These are phyloP conservation scores for Yamadazyma sp. DNA, from an alignment of 1,139 yeast species.

Conservation along the genomic window DNA sequence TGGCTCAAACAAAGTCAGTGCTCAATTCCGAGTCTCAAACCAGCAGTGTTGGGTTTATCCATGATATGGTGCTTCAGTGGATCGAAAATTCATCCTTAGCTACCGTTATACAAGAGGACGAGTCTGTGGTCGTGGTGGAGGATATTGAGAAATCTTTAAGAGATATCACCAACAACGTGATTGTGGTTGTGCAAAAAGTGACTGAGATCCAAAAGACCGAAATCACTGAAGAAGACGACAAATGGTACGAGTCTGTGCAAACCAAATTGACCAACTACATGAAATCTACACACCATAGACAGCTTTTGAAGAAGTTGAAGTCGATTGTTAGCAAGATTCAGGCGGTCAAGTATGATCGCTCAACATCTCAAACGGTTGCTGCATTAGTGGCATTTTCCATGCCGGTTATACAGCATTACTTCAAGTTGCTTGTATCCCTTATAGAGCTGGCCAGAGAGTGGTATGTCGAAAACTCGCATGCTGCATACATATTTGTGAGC, in stretches of 20 bases:
- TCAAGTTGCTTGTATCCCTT: slow-evolving; percentile 40
- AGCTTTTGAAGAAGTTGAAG: slow-evolving; percentile 25
- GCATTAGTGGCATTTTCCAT: slow-evolving; percentile 54
- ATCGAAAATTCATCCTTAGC: slow-evolving; percentile 21
- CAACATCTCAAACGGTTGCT: slow-evolving; percentile 35
- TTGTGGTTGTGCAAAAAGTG: slow-evolving; percentile 66
- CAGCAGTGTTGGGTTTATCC: slow-evolving; percentile 42
- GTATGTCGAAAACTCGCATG: slow-evolving; percentile 56
- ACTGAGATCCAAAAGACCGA: slow-evolving; percentile 33
- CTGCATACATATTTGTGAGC: slow-evolving; percentile 60
- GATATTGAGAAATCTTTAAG: slow-evolving; percentile 50
- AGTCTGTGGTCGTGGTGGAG: slow-evolving; percentile 24
- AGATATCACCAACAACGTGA: slow-evolving; percentile 56
- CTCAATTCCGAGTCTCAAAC: slow-evolving; percentile 27
- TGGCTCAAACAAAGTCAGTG: slow-evolving; percentile 2
- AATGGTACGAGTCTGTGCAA: slow-evolving; percentile 62
- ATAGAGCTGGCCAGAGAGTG: slow-evolving; percentile 43
- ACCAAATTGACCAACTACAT: slow-evolving; percentile 38
- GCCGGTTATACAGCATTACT: slow-evolving; percentile 60
- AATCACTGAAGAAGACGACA: slow-evolving; percentile 52
- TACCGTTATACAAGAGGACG: slow-evolving; percentile 25
- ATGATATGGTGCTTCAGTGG: slow-evolving; percentile 46
- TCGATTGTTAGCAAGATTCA: slow-evolving; percentile 19
- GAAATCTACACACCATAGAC: slow-evolving; percentile 27
- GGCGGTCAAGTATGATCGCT: slow-evolving; percentile 32